Evolutionary conservation across 352 stramenopile species (phyloP), one percentile per base, ranked within the genome.

Genomic region (Thalassiosira hispida): DNA sequence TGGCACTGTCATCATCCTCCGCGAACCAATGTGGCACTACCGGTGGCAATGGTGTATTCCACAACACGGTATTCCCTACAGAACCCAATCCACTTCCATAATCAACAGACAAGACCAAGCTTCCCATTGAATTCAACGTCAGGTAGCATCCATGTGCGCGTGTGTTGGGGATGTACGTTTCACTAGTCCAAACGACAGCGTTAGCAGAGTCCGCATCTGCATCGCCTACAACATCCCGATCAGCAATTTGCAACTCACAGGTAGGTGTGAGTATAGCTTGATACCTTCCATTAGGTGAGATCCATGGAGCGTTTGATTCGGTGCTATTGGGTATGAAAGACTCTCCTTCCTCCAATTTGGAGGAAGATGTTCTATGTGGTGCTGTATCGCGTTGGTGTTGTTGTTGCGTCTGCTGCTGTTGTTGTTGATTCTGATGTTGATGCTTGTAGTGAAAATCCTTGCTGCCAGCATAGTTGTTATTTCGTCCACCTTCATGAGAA

Each of bases 221-320:
- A 29, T 40, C 33, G 1, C 33, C 35, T 27, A 51, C 38, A 38
- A n/a, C 53, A 74, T 81, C 22, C 77, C 70, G 23, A 73, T 56
- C 42, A 64, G 70, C 5, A 52, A 83, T 69, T 71, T 75, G 67
- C 18, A 91, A 62, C 59, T 89, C 85, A 70, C 85, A 91, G 29
- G 79, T 72, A 12, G 69, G 46, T 44, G 76, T 84, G 6, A 91
- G 44, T 16, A 80, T 66, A 12, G 79, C 85, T 69, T 82, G 69
- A 59, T 87, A 91, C 56, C 59, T 55, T 38, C 74, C 56, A 79
- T 89, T 91, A 31, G 71, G 62, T 56, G 85, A 89, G 12, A 83
- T 63, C 56, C 67, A 81, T 25, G 55, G 31, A 46, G 4, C n/a
- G 31, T 59, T 40, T 27, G 16, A 38, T 29, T 27, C 20, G n/a